Base-by-base conservation (phyloP, 164 flowering plant genomes). In the Paratinospora sagittata region DNA sequence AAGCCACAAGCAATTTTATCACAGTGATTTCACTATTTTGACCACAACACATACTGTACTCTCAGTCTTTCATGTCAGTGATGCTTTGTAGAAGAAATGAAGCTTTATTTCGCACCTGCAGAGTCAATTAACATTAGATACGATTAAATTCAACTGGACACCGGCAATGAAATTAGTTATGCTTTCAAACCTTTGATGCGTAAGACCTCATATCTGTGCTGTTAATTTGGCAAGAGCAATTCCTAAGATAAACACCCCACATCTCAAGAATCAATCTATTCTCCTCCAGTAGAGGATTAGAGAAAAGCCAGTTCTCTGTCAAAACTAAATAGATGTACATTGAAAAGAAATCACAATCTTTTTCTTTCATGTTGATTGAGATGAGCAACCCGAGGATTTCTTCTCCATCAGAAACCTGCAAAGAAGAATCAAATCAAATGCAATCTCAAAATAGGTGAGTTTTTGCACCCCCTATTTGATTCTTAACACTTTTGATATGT, bases 101-200 rank as follows among this genome's bases (percentile, higher is more conserved):
- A 74, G 98, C 98, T 75, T 82, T 89, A 60, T 85, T 84, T 1
- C 98, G 96, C 17, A 92, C 87, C 98, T 92, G 89, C 75, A 78
- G 62, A 17, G 24, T 33, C 26, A 26, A 69, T 57, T 34, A 27
- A 62, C 27, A 49, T 61, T 45, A 30, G 23, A 34, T 8, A 49
- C 3, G 41, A 57, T 41, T 21, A 27, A 73, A 70, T 66, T 6
- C 26, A 34, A 41, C 34, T 12, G 30, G 9, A 43, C 17, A 61
- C 9, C 43, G 23, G 36, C 5, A 52, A 27, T 14, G 19, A 24
- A 34, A 17, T 66, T 10, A 65, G 27, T 37, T 77, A 41, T 49
- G 62, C 55, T 7, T 52, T 52, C 86, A 63, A 34, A 89, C 97
- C 89, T 89, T 90, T 13, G 92, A 82, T 19, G 98, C 97, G 77